Evolutionary conservation across 306 rosid genomes (phyloP).

Genomic region (Styphnolobium japonicum): DNA sequence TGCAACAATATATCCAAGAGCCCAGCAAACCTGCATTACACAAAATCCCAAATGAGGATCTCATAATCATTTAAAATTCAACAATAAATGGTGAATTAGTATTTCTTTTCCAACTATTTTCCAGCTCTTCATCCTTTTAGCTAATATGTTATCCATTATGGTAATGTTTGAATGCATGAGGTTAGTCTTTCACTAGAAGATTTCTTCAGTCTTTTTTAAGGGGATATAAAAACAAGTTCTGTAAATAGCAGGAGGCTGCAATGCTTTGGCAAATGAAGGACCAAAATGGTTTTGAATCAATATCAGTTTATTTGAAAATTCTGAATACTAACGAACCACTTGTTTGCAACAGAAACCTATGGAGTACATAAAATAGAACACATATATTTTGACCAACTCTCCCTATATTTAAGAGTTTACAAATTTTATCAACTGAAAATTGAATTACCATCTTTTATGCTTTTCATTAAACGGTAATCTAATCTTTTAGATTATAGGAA

Average conservation of each 20-base stretch:
- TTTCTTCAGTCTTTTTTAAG: not conserved
- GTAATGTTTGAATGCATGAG: not conserved
- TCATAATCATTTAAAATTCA: not conserved
- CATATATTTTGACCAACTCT: not conserved
- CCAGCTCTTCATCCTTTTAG: not conserved
- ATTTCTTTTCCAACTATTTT: not conserved
- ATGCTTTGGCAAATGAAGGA: not conserved
- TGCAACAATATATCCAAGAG: slow-evolving; percentile 84
- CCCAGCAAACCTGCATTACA: slow-evolving; percentile 81
- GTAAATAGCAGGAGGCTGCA: not conserved
- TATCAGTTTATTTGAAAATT: not conserved
- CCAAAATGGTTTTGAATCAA: not conserved
- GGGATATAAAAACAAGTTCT: not conserved
- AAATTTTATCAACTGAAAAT: not conserved
- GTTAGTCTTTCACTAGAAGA: not conserved
- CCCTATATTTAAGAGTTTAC: not conserved
- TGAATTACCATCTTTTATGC: slow-evolving; percentile 1
- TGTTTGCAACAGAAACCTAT: not conserved
- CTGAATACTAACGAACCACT: not conserved
- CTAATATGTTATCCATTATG: not conserved
- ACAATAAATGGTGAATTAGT: not conserved
- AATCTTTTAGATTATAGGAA: slow-evolving; percentile 17
- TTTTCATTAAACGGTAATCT: slow-evolving; percentile 10
- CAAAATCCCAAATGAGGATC: slow-evolving; percentile 5
- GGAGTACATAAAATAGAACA: not conserved